Evolutionary conservation across 805 yeast species (phyloP).

Genomic region (Isabelozyma pseudorhagii): DNA sequence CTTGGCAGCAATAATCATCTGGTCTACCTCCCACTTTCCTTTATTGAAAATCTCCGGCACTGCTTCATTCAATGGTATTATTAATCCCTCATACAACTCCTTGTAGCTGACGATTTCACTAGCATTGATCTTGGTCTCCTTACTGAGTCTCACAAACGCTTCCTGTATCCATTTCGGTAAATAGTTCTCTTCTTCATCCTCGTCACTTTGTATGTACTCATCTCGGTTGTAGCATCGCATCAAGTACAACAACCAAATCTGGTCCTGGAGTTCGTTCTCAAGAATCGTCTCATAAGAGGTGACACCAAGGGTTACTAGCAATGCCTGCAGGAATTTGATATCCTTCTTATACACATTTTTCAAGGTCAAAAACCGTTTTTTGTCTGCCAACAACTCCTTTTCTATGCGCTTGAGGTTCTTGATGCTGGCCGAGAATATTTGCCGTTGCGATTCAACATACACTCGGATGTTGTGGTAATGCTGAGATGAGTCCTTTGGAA

Average conservation of each 20-base stretch:
- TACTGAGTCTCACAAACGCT: constrained; percentile 33
- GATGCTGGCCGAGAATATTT: constrained; percentile 41
- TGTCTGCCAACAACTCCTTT: constrained; percentile 42
- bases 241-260: constrained; percentile 60
- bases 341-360: constrained; percentile 59
- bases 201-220: constrained; percentile 23
- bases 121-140: constrained; percentile 39
- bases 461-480: constrained; percentile 28
- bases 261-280: constrained; percentile 49
- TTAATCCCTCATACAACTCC: constrained; percentile 50
- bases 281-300: constrained; percentile 50
- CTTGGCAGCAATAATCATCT: constrained; percentile 49
- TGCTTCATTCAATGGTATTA: constrained; percentile 44
- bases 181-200: constrained; percentile 25
- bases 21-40: constrained; percentile 49
- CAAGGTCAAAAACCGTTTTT: constrained; percentile 48
- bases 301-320: constrained; percentile 56
- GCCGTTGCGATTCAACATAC: constrained; percentile 50
- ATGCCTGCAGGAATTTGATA: constrained; percentile 47
- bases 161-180: constrained; percentile 52
- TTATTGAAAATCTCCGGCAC: constrained; percentile 56
- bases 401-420: constrained; percentile 47
- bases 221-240: constrained; percentile 53
- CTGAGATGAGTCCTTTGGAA: constrained; percentile 12
- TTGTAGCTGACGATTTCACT: constrained; percentile 56